These are phyloP conservation scores for Aspergillus funiculosus DNA, from an alignment of 495 filamentous ascomycete genomes.

Conservation along the genomic window DNA sequence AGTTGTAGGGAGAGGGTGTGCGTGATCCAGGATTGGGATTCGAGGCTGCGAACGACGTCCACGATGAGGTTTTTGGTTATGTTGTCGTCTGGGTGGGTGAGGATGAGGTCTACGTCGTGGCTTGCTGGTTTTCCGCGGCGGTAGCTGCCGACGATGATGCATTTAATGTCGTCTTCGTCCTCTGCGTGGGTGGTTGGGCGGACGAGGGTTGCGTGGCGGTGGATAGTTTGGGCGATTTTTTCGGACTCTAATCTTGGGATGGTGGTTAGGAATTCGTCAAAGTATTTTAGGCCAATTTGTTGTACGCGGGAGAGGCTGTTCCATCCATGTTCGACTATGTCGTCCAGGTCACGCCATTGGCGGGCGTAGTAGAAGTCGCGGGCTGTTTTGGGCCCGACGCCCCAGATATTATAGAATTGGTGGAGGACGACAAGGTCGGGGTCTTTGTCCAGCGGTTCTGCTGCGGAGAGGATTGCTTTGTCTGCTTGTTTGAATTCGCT, in stretches of 20 bases:
- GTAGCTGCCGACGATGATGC: constrained; percentile 78
- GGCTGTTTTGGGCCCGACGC: constrained; percentile 79
- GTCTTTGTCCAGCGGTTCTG: constrained; percentile 58
- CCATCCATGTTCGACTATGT: constrained; percentile 84
- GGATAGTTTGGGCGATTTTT: constrained; percentile 56
- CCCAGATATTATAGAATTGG: constrained; percentile 78
- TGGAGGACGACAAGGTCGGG: constrained; percentile 56
- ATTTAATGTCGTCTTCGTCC: constrained; percentile 51
- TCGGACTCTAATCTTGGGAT: constrained; percentile 74
- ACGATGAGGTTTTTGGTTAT: constrained; percentile 61
- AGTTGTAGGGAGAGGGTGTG: constrained; percentile 70
- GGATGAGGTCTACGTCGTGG: constrained; percentile 80
- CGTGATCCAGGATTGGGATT: constrained; percentile 64
- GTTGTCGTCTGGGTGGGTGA: constrained; percentile 68
- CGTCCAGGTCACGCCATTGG: constrained; percentile 73
- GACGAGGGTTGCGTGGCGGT: constrained; percentile 52
- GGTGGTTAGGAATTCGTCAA: constrained; percentile 70
- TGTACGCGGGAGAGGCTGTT: constrained; percentile 64
- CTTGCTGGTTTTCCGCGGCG: constrained; percentile 67
- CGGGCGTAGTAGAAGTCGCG: constrained; percentile 73
- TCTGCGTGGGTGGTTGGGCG: constrained; percentile 26
- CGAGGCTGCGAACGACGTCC: constrained; percentile 63
- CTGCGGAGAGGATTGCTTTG: constrained; percentile 54
- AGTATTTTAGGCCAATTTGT: constrained; percentile 95
- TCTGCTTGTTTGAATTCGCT: constrained; percentile 60